A percentile compares a stretch with the other conserved stretches of the same genome.
Evolutionary conservation across 306 rosid species (phyloP).

Genomic region (Mucuna pruriens): DNA sequence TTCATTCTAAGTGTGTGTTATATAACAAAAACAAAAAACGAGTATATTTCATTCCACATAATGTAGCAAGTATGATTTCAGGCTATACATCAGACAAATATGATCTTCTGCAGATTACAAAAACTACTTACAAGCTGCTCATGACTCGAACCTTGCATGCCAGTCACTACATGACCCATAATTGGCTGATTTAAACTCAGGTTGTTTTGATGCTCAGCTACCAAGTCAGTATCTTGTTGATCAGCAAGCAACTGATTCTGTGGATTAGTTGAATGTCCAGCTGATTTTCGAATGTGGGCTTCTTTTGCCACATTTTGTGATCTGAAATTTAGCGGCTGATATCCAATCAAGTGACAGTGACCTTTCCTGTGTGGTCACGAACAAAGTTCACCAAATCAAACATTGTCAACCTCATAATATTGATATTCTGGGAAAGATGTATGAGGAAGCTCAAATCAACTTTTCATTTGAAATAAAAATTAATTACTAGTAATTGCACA

Average conservation of each 20-base stretch:
- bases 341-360: slow-evolving; percentile 80
- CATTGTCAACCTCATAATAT: neutral
- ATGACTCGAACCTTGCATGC: slow-evolving; percentile 37
- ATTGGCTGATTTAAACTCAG: slow-evolving; percentile 28
- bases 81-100: slow-evolving; percentile 31
- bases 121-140: slow-evolving; percentile 29
- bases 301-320: slow-evolving; percentile 46
- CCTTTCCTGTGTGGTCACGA: slow-evolving; percentile 70
- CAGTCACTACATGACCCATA: neutral
- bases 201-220: slow-evolving; percentile 31
- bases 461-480: neutral
- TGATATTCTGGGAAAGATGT: slow-evolving; percentile 22
- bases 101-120: slow-evolving; percentile 16
- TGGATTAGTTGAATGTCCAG: slow-evolving; percentile 39
- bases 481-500: neutral
- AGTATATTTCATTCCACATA: slow-evolving; percentile 28
- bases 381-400: slow-evolving; percentile 42
- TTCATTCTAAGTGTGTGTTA: neutral
- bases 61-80: slow-evolving; percentile 29
- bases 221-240: slow-evolving; percentile 29
- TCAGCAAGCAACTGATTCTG: slow-evolving; percentile 45
- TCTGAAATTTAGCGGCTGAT: slow-evolving; percentile 50
- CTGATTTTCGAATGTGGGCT: slow-evolving; percentile 36
- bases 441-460: slow-evolving; percentile 18
- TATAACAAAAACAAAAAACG: neutral